phyloP scores from a whole-genome alignment of 1,139 yeast genomes.

The Tardiomyces digboiensis region DNA sequence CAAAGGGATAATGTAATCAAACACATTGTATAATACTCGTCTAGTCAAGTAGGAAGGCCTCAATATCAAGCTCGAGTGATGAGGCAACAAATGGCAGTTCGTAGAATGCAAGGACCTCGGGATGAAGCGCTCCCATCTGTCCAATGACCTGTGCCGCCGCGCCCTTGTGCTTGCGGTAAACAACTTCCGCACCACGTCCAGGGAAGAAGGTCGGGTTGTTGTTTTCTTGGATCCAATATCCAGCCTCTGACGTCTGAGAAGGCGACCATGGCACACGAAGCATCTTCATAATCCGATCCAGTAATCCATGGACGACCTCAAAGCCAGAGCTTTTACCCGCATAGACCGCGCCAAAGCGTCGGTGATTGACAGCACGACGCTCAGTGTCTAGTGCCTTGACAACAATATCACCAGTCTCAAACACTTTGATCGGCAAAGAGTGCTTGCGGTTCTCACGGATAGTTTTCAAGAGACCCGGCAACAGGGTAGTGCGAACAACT shows the following conservation, averaged over 20 bases:
- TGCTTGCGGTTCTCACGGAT: conserved; percentile 95
- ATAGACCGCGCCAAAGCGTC: conserved; percentile 90
- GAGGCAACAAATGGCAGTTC: conserved; percentile 89
- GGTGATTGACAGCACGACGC: conserved; percentile 85
- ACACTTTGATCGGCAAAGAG: conserved; percentile 87
- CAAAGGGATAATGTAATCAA: neutral
- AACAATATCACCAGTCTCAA: conserved; percentile 93
- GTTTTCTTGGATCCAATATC: conserved; percentile 37
- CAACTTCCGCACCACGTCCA: conserved; percentile 90
- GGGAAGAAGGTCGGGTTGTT: conserved; percentile 75
- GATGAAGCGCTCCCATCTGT: conserved; percentile 88
- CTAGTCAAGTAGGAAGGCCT: conserved; percentile 70
- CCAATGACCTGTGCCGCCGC: conserved; percentile 44
- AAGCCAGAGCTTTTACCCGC: conserved; percentile 96
- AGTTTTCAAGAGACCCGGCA: conserved; percentile 94
- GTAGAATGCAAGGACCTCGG: conserved; percentile 78
- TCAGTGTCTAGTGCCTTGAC: conserved; percentile 73
- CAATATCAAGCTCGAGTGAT: conserved; percentile 81
- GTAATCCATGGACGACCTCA: conserved; percentile 87
- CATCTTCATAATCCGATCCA: conserved; percentile 95
- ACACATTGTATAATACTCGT: neutral
- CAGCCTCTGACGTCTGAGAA: conserved; percentile 43
- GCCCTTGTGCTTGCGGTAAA: conserved; percentile 52
- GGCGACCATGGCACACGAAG: conserved; percentile 76
- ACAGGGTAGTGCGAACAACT: conserved; percentile 89